These are phyloP conservation scores for Aspergillus sp. DNA, from an alignment of 2,329 filamentous ascomycete genomes.

Conservation along the genomic window DNA sequence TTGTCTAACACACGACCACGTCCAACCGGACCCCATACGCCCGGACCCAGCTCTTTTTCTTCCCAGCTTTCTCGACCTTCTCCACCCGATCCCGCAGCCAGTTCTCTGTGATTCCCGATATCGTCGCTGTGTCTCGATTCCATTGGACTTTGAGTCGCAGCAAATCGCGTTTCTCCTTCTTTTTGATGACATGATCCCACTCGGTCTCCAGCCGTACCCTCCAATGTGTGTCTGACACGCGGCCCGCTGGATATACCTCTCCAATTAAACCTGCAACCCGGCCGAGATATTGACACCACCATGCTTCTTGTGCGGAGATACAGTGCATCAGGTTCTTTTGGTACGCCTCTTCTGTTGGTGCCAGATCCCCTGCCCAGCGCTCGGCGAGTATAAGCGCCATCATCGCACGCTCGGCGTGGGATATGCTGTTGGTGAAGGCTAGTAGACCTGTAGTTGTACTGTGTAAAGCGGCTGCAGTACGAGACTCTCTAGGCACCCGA, in stretches of 20 bases:
- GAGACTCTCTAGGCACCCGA: slow-evolving; percentile 53
- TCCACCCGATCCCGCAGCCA: slow-evolving; percentile 41
- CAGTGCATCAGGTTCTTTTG: slow-evolving; percentile 55
- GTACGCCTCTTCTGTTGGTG: slow-evolving; percentile 58
- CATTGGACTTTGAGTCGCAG: slow-evolving; percentile 49
- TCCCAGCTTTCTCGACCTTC: slow-evolving; percentile 55
- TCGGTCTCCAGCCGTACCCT: slow-evolving; percentile 43
- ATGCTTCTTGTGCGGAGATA: slow-evolving; percentile 55
- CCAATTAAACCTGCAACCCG: slow-evolving; percentile 59
- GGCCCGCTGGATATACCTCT: slow-evolving; percentile 62
- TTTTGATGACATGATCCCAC: slow-evolving; percentile 45
- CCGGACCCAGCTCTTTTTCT: slow-evolving; percentile 59
- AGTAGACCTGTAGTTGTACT: slow-evolving; percentile 68
- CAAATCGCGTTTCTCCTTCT: slow-evolving; percentile 40
- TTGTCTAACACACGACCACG: slow-evolving; percentile 22
- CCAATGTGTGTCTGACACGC: slow-evolving; percentile 27
- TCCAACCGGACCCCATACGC: slow-evolving; percentile 43
- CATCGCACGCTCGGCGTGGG: slow-evolving; percentile 69
- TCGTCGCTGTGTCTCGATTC: slow-evolving; percentile 38
- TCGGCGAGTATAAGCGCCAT: slow-evolving; percentile 71
- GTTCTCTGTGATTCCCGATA: slow-evolving; percentile 29
- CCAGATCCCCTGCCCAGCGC: slow-evolving; percentile 69
- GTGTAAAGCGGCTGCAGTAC: slow-evolving; percentile 70
- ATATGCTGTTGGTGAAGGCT: slow-evolving; percentile 68
- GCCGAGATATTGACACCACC: slow-evolving; percentile 67